Evolutionary conservation across 768 basidiomycete genomes (phyloP), one percentile per base, ranked within the genome.

Genomic region (Collybia nuda): DNA sequence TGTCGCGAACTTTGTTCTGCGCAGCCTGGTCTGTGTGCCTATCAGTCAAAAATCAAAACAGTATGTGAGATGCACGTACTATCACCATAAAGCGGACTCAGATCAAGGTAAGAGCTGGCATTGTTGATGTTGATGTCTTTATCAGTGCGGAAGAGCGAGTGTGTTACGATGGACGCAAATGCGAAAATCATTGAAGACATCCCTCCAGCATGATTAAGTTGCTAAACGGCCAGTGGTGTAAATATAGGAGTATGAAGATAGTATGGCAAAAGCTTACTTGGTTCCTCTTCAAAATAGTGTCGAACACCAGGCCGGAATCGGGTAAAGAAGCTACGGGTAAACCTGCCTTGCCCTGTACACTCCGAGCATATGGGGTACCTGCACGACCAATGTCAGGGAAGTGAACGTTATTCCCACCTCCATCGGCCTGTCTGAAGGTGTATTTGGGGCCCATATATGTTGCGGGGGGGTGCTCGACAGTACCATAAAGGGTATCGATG

Each of bases 111-210:
- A 2, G 77, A 78, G 50, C 72, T 72, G 0, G 82, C 76, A 44
- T 77, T 66, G 67, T 85, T 85, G 61, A 75, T 69, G 26, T 65
- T 69, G 55, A 65, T 67, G 53, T 80, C 71, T 2, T 58, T 51
- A 54, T 76, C 67, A 1, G 81, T 81, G 29, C 75, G 65, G 72
- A 83, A 85, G 8, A 84, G 63, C 5, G 72, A 75, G 64, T 86
- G 85, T 1, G 51, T 57, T 22, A 57, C 53, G 18, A 57, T 52
- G 26, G 81, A 71, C 2, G 85, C 87, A 54, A 85, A 86, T 2
- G 86, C 81, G 56, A 87, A 88, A 56, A 82, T 79, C 40, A 85
- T 57, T 57, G 75, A 79, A 15, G 82, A 85, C 52, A 82, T 74
- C 21, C 86, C 86, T 6, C 75, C 77, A 2, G 77, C 71, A 58